These are phyloP conservation scores for Monosporascus sp. DNA, from an alignment of 2,329 filamentous ascomycete species.

Conservation along the genomic window DNA sequence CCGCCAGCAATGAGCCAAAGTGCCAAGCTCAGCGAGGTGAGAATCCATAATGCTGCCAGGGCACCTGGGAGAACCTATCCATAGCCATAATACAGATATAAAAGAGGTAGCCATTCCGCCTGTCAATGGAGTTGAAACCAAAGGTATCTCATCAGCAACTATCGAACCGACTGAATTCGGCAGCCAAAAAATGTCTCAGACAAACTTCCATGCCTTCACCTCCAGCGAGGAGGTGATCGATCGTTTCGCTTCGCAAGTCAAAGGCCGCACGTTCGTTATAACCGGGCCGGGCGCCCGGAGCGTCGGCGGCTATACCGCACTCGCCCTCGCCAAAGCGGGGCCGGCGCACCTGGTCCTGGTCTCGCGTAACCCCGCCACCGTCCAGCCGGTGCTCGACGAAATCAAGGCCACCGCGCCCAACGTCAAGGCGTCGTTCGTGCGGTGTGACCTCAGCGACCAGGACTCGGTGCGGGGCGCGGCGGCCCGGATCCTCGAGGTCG, in stretches of 20 bases:
- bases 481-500: slow-evolving; percentile 5
- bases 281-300: slow-evolving; percentile 1
- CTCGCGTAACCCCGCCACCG: slow-evolving; percentile 6
- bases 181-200: not conserved
- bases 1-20: too few relatives aligned
- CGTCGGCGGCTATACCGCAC: slow-evolving; percentile 3
- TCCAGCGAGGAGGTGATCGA: not conserved
- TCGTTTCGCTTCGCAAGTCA: not conserved
- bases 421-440: slow-evolving; percentile 10
- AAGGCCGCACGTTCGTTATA: slow-evolving; percentile 16
- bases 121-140: not conserved
- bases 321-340: slow-evolving; percentile 4
- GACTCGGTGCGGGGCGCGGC: slow-evolving; percentile 12
- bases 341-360: slow-evolving; percentile 13
- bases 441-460: slow-evolving; percentile 11
- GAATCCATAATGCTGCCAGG: too few relatives aligned
- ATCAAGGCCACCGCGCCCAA: slow-evolving; percentile 7
- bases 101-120: not conserved
- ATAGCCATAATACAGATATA: too few relatives aligned
- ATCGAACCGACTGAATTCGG: not conserved
- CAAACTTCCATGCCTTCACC: not conserved
- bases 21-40: too few relatives aligned
- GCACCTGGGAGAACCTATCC: too few relatives aligned
- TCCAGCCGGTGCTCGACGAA: slow-evolving; percentile 12
- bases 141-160: not conserved